These are phyloP conservation scores for Jatropha podagrica DNA, from an alignment of 441 rosid genomes.

Conservation along the genomic window DNA sequence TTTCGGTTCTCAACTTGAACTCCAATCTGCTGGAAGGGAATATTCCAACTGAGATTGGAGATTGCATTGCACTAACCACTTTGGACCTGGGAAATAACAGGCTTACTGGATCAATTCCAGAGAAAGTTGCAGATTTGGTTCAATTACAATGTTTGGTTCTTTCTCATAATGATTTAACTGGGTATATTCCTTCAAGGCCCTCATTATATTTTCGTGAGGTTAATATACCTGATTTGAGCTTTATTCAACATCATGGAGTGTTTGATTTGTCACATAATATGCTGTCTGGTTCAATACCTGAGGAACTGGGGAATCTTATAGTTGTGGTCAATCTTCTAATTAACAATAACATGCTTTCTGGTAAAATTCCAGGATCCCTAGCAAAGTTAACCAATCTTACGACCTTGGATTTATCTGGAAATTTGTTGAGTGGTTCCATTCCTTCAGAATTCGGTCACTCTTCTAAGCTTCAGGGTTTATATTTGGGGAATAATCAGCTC, in stretches of 20 bases:
- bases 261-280: constrained; percentile 76
- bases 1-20: constrained; percentile 70
- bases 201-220: constrained; percentile 62
- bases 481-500: constrained; percentile 73
- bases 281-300: constrained; percentile 70
- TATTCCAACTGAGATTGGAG: constrained; percentile 66
- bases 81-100: constrained; percentile 80
- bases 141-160: constrained; percentile 85
- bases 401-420: constrained; percentile 72
- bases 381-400: constrained; percentile 62
- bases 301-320: constrained; percentile 61
- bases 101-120: constrained; percentile 71
- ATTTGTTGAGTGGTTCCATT: constrained; percentile 57
- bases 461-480: constrained; percentile 77
- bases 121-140: constrained; percentile 47
- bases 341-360: constrained; percentile 66
- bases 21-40: constrained; percentile 61
- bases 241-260: constrained; percentile 83
- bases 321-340: constrained; percentile 66
- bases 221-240: constrained; percentile 70
- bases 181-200: constrained; percentile 59
- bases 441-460: constrained; percentile 58
- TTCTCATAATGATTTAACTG: constrained; percentile 70
- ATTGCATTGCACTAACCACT: constrained; percentile 64
- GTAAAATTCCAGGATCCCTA: constrained; percentile 68